Base-by-base conservation (phyloP, 2,329 filamentous ascomycete species). In the Neopestalotiopsis sp. region DNA sequence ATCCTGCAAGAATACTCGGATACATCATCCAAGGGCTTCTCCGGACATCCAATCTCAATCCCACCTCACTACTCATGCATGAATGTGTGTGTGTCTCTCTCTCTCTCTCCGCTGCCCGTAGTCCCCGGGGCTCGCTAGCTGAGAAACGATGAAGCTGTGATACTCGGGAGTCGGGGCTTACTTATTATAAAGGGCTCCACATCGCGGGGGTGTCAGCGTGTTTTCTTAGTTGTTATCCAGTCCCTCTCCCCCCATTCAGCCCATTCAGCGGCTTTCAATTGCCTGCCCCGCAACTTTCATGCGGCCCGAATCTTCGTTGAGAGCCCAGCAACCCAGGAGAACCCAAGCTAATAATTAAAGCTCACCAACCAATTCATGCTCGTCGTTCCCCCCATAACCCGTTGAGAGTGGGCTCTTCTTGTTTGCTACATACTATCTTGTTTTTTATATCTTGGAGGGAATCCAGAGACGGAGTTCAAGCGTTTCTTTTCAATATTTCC, bases 131-230 rank as follows among this genome's bases (percentile, higher is more conserved):
- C 9, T 17, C 7, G 45, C n/a, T 52, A 52, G 45, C 45, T 52
- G 45, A 24, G 34, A 52, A n/a, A n/a, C 45, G 14, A 7, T 52
- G 17, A 38, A 38, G 45, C 45, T 52, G 45, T 52, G 45, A 52
- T 52, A 52, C 45, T 52, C 45, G 45, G 45, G 45, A 52, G 45
- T 52, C 45, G 45, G 45, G 45, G 45, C 45, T 52, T 52, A 52
- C 17, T 52, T 52, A 52, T 52, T n/a, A 52, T 24, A 52, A 52
- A n/a, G n/a, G 45, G 2, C 45, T 52, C 45, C 45, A 52, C 45
- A n/a, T 52, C 45, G 45, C 45, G 42, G 45, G 45, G 45, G 45
- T 24, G 24, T 24, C 24, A 24, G 2, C 0, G 17, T 52, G 14
- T 17, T n/a, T 52, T 52, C 7, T n/a, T 13, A 7, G 45, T 52